Conservation (phyloP, 352 stramenopile genomes). For the Thraustochytrium striatum region DNA sequence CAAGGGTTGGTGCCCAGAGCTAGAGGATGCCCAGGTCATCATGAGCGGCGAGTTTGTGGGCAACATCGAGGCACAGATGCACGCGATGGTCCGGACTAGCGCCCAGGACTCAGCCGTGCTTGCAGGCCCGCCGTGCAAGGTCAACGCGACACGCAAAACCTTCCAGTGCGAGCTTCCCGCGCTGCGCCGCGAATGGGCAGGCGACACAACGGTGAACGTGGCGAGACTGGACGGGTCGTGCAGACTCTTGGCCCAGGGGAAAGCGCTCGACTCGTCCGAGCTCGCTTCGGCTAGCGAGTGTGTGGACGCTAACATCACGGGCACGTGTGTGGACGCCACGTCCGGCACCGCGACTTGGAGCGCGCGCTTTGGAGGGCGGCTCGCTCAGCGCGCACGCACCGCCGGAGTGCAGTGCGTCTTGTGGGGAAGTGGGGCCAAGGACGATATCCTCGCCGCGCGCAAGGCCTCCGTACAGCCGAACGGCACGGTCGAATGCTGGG, state of each 20-base stretch:
- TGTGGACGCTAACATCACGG: neutral
- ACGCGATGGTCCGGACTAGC: too few relatives aligned
- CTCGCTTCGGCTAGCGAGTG: neutral
- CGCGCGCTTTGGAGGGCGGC: neutral
- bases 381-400: neutral
- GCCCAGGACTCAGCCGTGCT: too few relatives aligned
- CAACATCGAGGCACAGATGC: too few relatives aligned
- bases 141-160: too few relatives aligned
- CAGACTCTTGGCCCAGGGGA: neutral
- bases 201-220: too few relatives aligned
- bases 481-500: neutral
- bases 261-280: neutral
- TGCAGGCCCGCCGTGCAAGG: too few relatives aligned
- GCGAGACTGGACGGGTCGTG: neutral
- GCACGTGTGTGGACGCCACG: neutral
- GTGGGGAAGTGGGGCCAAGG: neutral
- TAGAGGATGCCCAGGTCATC: too few relatives aligned
- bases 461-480: neutral
- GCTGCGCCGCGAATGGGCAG: too few relatives aligned
- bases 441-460: neutral
- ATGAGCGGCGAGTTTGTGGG: too few relatives aligned
- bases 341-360: neutral
- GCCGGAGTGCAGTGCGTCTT: neutral
- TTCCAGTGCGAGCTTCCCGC: too few relatives aligned
- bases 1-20: too few relatives aligned